Evolutionary conservation across 257 asterid genomes (phyloP).

Genomic region (Solanum pimpinellifolium): DNA sequence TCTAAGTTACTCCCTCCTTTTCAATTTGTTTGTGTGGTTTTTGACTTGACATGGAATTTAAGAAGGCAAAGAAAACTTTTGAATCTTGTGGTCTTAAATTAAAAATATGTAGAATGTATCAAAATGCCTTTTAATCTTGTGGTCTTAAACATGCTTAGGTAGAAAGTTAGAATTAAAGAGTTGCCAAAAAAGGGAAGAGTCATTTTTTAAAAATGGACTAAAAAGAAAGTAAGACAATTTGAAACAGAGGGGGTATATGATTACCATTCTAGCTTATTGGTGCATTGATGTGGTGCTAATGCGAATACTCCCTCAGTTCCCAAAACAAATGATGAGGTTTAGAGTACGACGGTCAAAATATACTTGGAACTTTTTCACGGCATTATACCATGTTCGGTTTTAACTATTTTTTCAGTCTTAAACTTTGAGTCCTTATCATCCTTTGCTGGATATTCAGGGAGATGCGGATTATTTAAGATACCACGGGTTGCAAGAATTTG

Average conservation of each 20-base stretch:
- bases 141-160: background rate
- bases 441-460: conserved; percentile 46
- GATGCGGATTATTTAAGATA: conserved; percentile 79
- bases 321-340: background rate
- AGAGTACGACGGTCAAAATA: background rate
- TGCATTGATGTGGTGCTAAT: background rate
- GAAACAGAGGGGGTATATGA: background rate
- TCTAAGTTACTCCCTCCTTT: background rate
- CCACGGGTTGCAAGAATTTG: conserved; percentile 86
- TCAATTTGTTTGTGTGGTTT: background rate
- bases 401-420: background rate
- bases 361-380: background rate
- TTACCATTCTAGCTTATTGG: background rate
- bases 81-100: background rate
- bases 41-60: background rate
- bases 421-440: background rate
- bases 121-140: background rate
- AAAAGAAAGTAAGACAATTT: background rate
- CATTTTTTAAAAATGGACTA: background rate
- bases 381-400: background rate
- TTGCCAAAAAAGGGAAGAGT: background rate
- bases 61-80: background rate
- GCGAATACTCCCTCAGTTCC: background rate
- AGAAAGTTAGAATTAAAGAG: background rate
- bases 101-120: background rate